Evolutionary conservation across 2,329 filamentous ascomycete species (phyloP).

Genomic region (Aspergillus ustus): DNA sequence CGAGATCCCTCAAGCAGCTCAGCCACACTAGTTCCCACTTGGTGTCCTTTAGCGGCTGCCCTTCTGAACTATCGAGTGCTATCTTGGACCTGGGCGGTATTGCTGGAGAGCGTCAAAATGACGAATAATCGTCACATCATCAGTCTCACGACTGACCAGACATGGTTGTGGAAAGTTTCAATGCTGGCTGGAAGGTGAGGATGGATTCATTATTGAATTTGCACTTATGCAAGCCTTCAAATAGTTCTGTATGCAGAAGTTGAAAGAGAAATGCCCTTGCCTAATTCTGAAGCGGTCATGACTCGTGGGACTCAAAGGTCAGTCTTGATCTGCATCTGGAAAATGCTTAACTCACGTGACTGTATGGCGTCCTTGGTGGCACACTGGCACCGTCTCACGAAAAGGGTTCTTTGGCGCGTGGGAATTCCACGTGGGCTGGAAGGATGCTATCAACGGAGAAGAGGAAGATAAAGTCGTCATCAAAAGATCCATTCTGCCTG

Average conservation of each 20-base stretch:
- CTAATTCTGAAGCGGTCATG: neutral
- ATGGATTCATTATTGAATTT: neutral
- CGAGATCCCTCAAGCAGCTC: conserved; percentile 15
- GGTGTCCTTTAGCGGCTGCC: conserved; percentile 11
- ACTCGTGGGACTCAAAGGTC: neutral
- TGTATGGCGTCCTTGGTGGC: neutral
- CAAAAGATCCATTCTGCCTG: conserved; percentile 1
- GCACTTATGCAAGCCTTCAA: neutral
- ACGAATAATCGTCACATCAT: neutral
- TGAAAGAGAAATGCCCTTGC: neutral
- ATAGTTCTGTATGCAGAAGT: neutral
- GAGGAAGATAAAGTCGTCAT: conserved; percentile 8
- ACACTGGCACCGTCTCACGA: neutral
- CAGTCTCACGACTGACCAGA: neutral
- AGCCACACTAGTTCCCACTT: conserved; percentile 18
- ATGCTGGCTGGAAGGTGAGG: neutral
- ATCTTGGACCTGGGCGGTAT: neutral
- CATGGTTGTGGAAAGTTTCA: neutral
- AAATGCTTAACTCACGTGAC: conserved; percentile 27
- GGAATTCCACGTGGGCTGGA: conserved; percentile 25
- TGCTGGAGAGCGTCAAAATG: neutral
- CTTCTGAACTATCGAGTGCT: neutral
- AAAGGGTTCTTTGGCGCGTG: conserved; percentile 3
- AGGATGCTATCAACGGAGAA: conserved; percentile 13
- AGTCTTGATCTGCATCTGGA: conserved; percentile 20